Base-by-base conservation (phyloP, 306 rosid genomes). In the Aeschynomene evenia region DNA sequence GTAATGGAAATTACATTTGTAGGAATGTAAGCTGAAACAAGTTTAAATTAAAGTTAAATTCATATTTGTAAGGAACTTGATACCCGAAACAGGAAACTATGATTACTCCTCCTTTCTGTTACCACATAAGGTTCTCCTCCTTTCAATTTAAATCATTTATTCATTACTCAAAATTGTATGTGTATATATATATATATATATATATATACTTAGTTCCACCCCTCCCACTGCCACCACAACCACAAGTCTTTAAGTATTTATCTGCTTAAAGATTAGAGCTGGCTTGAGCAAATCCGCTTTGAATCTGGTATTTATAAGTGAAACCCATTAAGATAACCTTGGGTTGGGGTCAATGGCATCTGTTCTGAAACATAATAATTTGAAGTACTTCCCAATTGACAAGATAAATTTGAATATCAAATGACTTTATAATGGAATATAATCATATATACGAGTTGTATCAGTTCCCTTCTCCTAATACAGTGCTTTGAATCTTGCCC, bases 191-290 rank as follows among this genome's bases (percentile, higher is more conserved):
- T n/a, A n/a, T n/a, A n/a, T n/a, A n/a, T n/a, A n/a, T n/a, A n/a
- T n/a, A n/a, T n/a, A n/a, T n/a, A n/a, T n/a, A n/a, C 49, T 72
- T 62, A 66, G 42, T 56, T 68, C 37, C 45, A 34, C 34, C 19
- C 22, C 24, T 16, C 14, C 46, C 46, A 53, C 15, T 23, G 19
- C 5, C 6, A 8, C 53, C 33, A 40, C 28, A 22, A 13, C 20
- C 20, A 7, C 43, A 40, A 46, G 28, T 61, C 21, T 48, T 59
- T 46, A n/a, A 26, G 29, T 19, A 16, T 63, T 54, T 14, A 39
- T 66, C 3, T 23, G 24, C 23, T 66, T 49, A 36, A 67, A 26
- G 34, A 10, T 68, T 64, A 21, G 43, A 4, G 43, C 19, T 49
- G 36, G 48, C 31, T 69, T 77, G 42, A 42, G 31, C 20, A 34